phyloP scores from a whole-genome alignment of 2,329 filamentous ascomycete genomes.

The Fusarium sp. region DNA sequence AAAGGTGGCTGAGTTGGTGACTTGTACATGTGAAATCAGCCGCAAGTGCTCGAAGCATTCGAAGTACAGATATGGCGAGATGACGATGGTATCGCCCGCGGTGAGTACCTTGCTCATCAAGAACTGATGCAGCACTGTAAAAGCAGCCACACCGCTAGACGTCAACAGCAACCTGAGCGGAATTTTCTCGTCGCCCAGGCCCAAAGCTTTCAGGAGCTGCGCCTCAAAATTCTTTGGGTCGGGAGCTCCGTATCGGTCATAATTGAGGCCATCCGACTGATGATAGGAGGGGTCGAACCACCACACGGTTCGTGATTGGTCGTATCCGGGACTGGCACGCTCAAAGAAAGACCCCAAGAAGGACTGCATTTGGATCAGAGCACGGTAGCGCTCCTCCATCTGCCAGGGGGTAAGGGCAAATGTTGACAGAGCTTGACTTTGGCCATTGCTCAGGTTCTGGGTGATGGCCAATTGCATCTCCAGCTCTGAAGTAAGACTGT shows the following conservation, averaged over 20 bases:
- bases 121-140: conserved; percentile 28
- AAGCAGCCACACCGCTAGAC: conserved; percentile 24
- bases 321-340: conserved; percentile 28
- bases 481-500: conserved; percentile 24
- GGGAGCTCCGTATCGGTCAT: conserved; percentile 26
- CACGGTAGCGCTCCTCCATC: conserved; percentile 30
- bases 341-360: conserved; percentile 28
- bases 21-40: conserved; percentile 17
- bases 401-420: conserved; percentile 25
- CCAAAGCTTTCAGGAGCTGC: conserved; percentile 15
- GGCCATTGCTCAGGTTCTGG: conserved; percentile 7
- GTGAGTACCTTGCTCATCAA: conserved; percentile 29
- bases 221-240: conserved; percentile 20
- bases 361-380: conserved; percentile 27
- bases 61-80: conserved; percentile 31
- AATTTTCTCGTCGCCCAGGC: conserved; percentile 14
- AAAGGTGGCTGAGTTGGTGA: conserved; percentile 25
- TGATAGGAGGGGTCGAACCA: conserved; percentile 32
- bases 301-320: conserved; percentile 29
- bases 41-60: conserved; percentile 29
- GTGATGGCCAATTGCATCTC: conserved; percentile 32
- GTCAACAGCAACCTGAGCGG: conserved; percentile 26
- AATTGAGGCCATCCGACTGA: conserved; percentile 27
- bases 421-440: conserved; percentile 12
- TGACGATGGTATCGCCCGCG: conserved; percentile 24